A percentile compares a stretch with the other conserved stretches of the same genome.
These are phyloP conservation scores for Penicillium sp. DNA, from an alignment of 2,329 filamentous ascomycete genomes.

Conservation along the genomic window DNA sequence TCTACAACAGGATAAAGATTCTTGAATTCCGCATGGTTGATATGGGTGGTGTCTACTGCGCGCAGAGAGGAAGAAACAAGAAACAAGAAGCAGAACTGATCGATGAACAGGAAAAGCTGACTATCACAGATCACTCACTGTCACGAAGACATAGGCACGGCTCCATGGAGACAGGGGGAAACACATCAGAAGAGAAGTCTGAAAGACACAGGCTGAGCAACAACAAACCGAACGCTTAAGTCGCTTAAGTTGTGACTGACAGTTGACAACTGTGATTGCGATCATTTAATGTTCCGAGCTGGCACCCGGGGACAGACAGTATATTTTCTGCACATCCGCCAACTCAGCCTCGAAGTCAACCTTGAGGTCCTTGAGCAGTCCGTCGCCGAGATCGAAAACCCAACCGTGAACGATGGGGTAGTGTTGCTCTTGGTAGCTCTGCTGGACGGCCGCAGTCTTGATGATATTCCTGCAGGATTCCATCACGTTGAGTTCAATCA, in stretches of 20 bases:
- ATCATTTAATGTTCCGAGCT: background rate
- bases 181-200: background rate
- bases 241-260: background rate
- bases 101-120: background rate
- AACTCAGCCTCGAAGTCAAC: conserved; percentile 61
- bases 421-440: conserved; percentile 59
- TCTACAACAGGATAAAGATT: background rate
- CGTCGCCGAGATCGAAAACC: conserved; percentile 70
- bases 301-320: conserved; percentile 8
- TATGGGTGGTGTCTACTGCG: background rate
- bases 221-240: background rate
- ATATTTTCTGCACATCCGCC: conserved; percentile 26
- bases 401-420: conserved; percentile 72
- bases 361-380: conserved; percentile 64
- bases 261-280: background rate
- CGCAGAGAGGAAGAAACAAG: background rate
- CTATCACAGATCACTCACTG: background rate
- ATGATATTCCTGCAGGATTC: conserved; percentile 33
- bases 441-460: conserved; percentile 58
- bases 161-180: background rate
- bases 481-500: conserved; percentile 34
- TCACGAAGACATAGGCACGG: background rate
- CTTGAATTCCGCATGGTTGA: background rate
- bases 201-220: background rate
- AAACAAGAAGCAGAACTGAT: background rate